Conservation (phyloP, 2,329 filamentous ascomycete genomes). For the Amauroascus niger region DNA sequence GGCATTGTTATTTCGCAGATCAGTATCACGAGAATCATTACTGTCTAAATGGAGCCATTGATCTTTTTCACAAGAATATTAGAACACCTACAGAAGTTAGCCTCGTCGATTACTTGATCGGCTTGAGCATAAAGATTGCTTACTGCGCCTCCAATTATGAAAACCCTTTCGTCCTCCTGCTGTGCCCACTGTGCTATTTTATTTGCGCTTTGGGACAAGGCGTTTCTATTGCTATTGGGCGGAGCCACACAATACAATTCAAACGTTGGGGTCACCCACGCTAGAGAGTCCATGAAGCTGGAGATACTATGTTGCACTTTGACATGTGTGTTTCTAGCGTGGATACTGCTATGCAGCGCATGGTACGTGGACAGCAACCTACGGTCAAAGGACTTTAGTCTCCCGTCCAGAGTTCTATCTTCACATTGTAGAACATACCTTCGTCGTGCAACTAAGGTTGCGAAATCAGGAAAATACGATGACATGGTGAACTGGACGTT, state of each 20-base stretch:
- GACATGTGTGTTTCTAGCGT: constrained; percentile 70
- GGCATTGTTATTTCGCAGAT: neutral
- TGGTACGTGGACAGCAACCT: constrained; percentile 76
- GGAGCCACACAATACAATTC: constrained; percentile 94
- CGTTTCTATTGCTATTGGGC: constrained; percentile 51
- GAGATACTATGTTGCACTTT: constrained; percentile 76
- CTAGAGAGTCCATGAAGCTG: constrained; percentile 67
- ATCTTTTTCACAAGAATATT: neutral
- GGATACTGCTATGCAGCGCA: constrained; percentile 72
- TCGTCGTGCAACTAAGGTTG: constrained; percentile 50
- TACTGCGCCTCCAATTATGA: constrained; percentile 96
- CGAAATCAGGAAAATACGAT: constrained; percentile 62
- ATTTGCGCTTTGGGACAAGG: constrained; percentile 76
- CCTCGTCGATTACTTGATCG: neutral
- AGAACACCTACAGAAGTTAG: constrained; percentile 8
- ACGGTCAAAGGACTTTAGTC: neutral
- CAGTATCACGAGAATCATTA: neutral
- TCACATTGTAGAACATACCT: constrained; percentile 36
- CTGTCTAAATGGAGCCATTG: neutral
- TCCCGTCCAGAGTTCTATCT: neutral
- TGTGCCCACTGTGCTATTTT: constrained; percentile 86
- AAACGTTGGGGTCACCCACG: constrained; percentile 84
- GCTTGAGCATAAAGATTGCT: constrained; percentile 16
- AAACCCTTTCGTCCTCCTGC: constrained; percentile 82
- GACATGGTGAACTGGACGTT: constrained; percentile 97